Conservation (phyloP, 495 filamentous ascomycete species). For the Podospora tetraspora region DNA sequence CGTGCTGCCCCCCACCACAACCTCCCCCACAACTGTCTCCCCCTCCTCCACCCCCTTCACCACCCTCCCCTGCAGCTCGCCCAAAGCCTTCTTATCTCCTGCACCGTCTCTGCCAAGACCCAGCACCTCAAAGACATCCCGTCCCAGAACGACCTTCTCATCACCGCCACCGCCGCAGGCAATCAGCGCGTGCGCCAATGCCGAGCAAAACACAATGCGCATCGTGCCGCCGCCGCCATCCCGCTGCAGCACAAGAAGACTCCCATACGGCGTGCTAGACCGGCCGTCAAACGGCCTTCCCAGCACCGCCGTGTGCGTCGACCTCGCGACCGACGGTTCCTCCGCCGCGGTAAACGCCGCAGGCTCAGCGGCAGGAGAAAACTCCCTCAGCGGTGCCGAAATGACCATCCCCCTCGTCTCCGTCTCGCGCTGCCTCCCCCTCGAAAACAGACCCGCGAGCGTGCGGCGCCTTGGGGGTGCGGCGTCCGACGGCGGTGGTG, state of each 20-base stretch:
- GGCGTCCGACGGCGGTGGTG: no score
- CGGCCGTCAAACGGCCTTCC: slow-evolving; percentile 4
- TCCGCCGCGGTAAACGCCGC: no score
- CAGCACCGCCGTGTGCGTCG: background rate
- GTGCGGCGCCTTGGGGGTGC: background rate
- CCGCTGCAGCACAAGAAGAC: slow-evolving; percentile 33
- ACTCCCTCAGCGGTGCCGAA: no score
- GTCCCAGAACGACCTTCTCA: slow-evolving; percentile 32
- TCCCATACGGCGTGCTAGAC: slow-evolving; percentile 43
- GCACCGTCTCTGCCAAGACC: slow-evolving; percentile 23
- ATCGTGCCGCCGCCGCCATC: slow-evolving; percentile 3
- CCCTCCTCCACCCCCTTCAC: slow-evolving; percentile 37
- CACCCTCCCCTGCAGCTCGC: slow-evolving; percentile 36
- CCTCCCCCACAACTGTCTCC: slow-evolving; percentile 36
- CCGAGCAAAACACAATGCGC: slow-evolving; percentile 28
- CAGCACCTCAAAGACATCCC: slow-evolving; percentile 49
- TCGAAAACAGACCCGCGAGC: background rate
- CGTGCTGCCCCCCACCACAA: slow-evolving; percentile 19
- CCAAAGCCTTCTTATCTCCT: slow-evolving; percentile 29
- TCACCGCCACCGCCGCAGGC: slow-evolving; percentile 25
- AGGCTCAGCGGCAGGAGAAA: no score
- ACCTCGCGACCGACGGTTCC: no score
- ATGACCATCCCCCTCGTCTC: no score
- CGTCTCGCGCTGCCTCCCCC: background rate
- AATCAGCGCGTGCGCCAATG: slow-evolving; percentile 36